Evolutionary conservation across 768 basidiomycete species (phyloP).

Genomic region (Collybia mongolica): DNA sequence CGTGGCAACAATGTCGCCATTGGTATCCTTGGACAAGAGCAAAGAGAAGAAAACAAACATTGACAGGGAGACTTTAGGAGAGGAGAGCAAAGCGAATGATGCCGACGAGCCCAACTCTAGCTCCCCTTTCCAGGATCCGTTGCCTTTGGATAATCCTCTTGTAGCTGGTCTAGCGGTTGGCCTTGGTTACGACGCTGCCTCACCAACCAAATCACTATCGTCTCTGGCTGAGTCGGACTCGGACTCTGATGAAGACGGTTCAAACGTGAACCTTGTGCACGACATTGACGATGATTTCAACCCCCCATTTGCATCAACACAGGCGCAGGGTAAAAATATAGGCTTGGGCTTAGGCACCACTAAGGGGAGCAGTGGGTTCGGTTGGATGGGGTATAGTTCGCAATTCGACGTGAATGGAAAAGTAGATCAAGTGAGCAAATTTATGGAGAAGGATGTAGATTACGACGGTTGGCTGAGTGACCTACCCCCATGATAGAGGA

Average conservation of each 20-base stretch:
- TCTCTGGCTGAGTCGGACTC: constrained; percentile 33
- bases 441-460: constrained; percentile 59
- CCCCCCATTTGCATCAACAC: constrained; percentile 34
- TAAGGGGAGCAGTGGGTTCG: constrained; percentile 21
- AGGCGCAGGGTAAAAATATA: constrained; percentile 10
- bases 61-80: constrained; percentile 3
- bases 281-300: constrained; percentile 17
- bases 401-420: constrained; percentile 59
- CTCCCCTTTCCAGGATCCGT: not conserved
- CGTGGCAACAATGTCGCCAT: not conserved
- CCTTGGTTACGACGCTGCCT: constrained; percentile 17
- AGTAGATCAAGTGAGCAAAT: constrained; percentile 49
- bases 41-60: not conserved
- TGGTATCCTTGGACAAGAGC: not conserved
- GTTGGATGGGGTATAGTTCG: constrained; percentile 50
- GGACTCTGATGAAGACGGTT: constrained; percentile 20
- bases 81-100: not conserved
- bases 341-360: not conserved
- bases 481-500: constrained; percentile 17
- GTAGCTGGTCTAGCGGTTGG: constrained; percentile 1
- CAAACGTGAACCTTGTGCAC: constrained; percentile 10
- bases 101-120: not conserved
- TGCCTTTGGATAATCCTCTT: constrained; percentile 10
- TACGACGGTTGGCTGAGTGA: constrained; percentile 53
- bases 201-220: constrained; percentile 32